Percentiles rank a stretch among this genome's conserved stretches.
These are phyloP conservation scores for Aspergillus jensenii DNA, from an alignment of 2,329 filamentous ascomycete species.

Conservation along the genomic window DNA sequence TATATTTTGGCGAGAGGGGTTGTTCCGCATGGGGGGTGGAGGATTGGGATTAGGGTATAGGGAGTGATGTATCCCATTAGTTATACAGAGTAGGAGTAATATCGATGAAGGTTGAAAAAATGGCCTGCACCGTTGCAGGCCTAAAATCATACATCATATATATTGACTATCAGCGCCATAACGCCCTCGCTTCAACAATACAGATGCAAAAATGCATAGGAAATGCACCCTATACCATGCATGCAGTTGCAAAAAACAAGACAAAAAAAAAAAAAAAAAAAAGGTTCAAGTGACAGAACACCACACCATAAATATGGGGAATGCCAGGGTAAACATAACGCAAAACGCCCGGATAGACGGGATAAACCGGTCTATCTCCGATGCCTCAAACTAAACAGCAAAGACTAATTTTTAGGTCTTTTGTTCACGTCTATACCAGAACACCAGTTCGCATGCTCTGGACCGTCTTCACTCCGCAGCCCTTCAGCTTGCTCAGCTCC, in stretches of 20 bases:
- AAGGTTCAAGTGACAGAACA: not conserved
- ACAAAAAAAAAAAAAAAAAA: not conserved
- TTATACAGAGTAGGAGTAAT: not conserved
- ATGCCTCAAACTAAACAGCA: conserved; percentile 1
- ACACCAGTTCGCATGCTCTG: conserved; percentile 49
- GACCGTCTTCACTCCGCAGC: conserved; percentile 47
- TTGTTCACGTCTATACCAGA: conserved; percentile 26
- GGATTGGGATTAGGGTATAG: conserved; percentile 22
- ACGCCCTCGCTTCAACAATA: conserved; percentile 10
- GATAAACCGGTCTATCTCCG: not conserved
- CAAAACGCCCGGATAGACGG: not conserved
- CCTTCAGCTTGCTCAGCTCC: conserved; percentile 44
- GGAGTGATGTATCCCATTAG: not conserved
- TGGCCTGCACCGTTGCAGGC: not conserved
- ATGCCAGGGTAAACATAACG: conserved; percentile 1
- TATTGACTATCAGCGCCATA: conserved; percentile 7
- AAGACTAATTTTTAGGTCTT: too few species aligned
- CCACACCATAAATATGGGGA: not conserved
- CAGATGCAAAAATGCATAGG: conserved; percentile 1
- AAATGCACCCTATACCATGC: not conserved
- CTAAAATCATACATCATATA: not conserved
- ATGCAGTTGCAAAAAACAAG: conserved; percentile 4
- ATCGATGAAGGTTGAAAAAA: not conserved
- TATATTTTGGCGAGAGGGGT: conserved; percentile 24
- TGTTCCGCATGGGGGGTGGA: conserved; percentile 22